phyloP scores from a whole-genome alignment of 805 yeast genomes.

The Lipomyces orientalis region DNA sequence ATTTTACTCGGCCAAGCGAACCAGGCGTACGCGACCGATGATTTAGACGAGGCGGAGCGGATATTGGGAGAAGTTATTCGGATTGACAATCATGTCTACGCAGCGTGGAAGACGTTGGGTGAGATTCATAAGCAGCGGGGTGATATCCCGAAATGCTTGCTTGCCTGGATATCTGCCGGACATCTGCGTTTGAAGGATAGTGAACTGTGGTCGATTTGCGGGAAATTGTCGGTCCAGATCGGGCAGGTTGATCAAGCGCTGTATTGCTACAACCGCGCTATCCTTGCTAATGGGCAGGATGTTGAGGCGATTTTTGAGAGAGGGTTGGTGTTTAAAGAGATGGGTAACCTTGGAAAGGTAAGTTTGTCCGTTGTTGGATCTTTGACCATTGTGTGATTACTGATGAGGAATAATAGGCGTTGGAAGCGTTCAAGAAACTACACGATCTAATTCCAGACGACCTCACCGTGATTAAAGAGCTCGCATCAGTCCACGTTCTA shows the following conservation, averaged over 20 bases:
- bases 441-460: conserved; percentile 64
- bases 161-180: conserved; percentile 82
- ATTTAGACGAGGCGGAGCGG: conserved; percentile 46
- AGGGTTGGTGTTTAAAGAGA: conserved; percentile 68
- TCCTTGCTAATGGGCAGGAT: conserved; percentile 56
- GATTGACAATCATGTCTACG: conserved; percentile 74
- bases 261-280: conserved; percentile 74
- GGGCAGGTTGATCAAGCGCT: conserved; percentile 76
- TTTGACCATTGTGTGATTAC: not conserved
- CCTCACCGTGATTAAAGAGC: conserved; percentile 62
- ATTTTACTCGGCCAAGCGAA: conserved; percentile 72
- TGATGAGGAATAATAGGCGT: conserved; percentile 49
- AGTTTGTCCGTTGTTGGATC: not conserved
- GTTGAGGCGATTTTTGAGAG: conserved; percentile 66
- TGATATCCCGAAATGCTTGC: conserved; percentile 71
- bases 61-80: conserved; percentile 63
- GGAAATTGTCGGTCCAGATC: conserved; percentile 43
- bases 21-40: conserved; percentile 76
- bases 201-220: conserved; percentile 79
- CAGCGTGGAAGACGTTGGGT: conserved; percentile 88
- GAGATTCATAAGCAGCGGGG: conserved; percentile 78
- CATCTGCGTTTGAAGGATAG: conserved; percentile 76
- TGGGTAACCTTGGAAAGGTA: conserved; percentile 63
- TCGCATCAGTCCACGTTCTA: conserved; percentile 51
- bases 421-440: conserved; percentile 71